Percentiles rank a stretch among this genome's conserved stretches.
These are phyloP conservation scores for Globisporangium rhizosaccharum DNA, from an alignment of 352 stramenopile species.

Conservation along the genomic window DNA sequence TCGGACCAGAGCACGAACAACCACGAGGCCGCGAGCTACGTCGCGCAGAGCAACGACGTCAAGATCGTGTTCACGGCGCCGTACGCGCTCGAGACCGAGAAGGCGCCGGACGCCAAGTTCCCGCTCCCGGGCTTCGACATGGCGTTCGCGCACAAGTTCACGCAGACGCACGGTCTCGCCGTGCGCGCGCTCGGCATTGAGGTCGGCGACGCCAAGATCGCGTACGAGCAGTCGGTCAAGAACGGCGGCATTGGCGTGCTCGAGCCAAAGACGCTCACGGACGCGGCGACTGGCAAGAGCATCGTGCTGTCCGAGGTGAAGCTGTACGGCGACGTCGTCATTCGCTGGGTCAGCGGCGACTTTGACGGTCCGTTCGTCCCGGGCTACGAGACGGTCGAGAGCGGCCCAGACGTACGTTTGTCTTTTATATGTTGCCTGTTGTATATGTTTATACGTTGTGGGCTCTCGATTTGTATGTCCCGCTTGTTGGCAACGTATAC, in stretches of 20 bases:
- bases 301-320: slow-evolving; percentile 75
- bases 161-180: slow-evolving; percentile 74
- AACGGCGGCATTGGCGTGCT: slow-evolving; percentile 62
- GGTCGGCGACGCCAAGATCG: slow-evolving; percentile 65
- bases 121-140: slow-evolving; percentile 63
- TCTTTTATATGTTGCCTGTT: neutral
- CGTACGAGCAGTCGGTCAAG: slow-evolving; percentile 76
- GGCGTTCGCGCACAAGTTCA: slow-evolving; percentile 68
- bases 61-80: slow-evolving; percentile 87
- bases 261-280: slow-evolving; percentile 47
- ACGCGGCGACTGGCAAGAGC: slow-evolving; percentile 51
- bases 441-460: neutral
- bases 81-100: slow-evolving; percentile 72
- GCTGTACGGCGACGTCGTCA: slow-evolving; percentile 85
- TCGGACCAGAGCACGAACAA: slow-evolving; percentile 87
- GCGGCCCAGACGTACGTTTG: slow-evolving; percentile 14
- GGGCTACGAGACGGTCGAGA: slow-evolving; percentile 60
- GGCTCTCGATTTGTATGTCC: neutral
- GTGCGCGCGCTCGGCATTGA: slow-evolving; percentile 78
- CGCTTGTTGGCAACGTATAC: neutral
- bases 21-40: slow-evolving; percentile 81
- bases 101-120: slow-evolving; percentile 37
- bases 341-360: slow-evolving; percentile 80
- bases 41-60: slow-evolving; percentile 74
- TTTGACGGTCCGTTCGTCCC: slow-evolving; percentile 73